Conservation (phyloP, 805 yeast species). For the Metschnikowia amazonensis region DNA sequence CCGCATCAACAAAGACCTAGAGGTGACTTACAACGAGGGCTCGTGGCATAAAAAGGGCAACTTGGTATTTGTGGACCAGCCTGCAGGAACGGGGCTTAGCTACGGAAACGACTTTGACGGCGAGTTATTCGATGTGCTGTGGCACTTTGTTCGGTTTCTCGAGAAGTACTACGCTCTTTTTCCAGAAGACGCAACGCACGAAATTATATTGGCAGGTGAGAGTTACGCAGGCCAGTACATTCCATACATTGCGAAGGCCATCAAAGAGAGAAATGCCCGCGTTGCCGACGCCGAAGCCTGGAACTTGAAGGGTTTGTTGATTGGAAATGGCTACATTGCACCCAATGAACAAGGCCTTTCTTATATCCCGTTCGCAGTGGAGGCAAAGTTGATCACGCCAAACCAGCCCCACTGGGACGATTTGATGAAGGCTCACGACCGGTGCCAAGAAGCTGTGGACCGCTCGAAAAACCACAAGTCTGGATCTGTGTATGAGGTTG, state of each 20-base stretch:
- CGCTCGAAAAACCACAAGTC: slow-evolving; percentile 21
- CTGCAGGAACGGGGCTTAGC: slow-evolving; percentile 91
- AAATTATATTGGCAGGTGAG: slow-evolving; percentile 85
- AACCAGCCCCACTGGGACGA: slow-evolving; percentile 36
- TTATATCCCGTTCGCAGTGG: slow-evolving; percentile 65
- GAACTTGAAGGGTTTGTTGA: slow-evolving; percentile 61
- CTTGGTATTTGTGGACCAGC: slow-evolving; percentile 87
- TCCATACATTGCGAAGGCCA: slow-evolving; percentile 74
- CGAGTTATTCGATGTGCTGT: slow-evolving; percentile 55
- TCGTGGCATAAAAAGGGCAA: slow-evolving; percentile 83
- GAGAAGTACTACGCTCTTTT: slow-evolving; percentile 63
- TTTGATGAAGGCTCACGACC: slow-evolving; percentile 49
- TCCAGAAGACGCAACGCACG: slow-evolving; percentile 64
- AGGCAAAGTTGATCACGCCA: slow-evolving; percentile 50
- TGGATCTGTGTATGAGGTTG: slow-evolving; percentile 7
- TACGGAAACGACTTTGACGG: slow-evolving; percentile 51
- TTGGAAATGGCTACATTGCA: slow-evolving; percentile 95
- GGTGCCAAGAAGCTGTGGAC: slow-evolving; percentile 53
- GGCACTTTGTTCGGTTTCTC: slow-evolving; percentile 62
- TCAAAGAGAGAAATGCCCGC: slow-evolving; percentile 45
- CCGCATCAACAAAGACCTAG: slow-evolving; percentile 45
- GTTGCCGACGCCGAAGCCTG: slow-evolving; percentile 17
- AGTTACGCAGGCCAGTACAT: slow-evolving; percentile 96
- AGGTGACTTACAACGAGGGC: slow-evolving; percentile 58
- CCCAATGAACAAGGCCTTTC: slow-evolving; percentile 82